Base-by-base conservation (phyloP, 192 early-diverging fungal species). In the Coemansia reversa region DNA sequence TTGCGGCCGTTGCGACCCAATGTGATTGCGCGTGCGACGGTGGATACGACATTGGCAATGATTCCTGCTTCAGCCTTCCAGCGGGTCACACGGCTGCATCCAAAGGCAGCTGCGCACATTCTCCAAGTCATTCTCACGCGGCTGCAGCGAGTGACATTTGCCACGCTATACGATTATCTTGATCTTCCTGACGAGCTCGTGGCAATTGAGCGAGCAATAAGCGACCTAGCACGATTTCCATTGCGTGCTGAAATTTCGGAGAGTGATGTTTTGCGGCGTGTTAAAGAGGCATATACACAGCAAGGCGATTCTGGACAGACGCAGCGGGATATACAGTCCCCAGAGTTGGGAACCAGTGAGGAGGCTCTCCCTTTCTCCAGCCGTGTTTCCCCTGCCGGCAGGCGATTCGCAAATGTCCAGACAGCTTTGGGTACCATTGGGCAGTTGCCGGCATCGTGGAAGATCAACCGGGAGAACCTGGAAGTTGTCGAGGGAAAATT, bases 101-200 rank as follows among this genome's bases (percentile, higher is more conserved):
- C 96, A 20, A 88, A 90, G 53, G 91, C 96, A 0, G 93, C 92
- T 0, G 92, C 97, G 30, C 93, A 96, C 61, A 96, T 99, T 35
- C 88, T 93, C 4, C 97, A 96, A 63, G 94, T 97, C 16, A 96
- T 99, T 61, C 67, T 99, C 65, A 94, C 94, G 1, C 87, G 97
- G 30, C 92, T 99, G 64, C 93, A 98, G 76, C 87, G 97, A 1
- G 95, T 97, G 42, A 98, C 97, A 0, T 87, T 95, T 71, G 83
- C 92, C 67, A 94, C 94, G 4, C 87, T 96, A 57, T 89, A 93
- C 68, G 85, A 89, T 57, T 98, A 96, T 62, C 83, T 97, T 1
- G 93, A 91, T 7, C 69, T 97, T 48, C 90, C 91, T 4, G 87
- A 90, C 53, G 94, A 97, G 62, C 84, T 98, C 2, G 83, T 97